Evolutionary conservation across 83 land plant genomes (phyloP), one percentile per base, ranked within the genome.

Genomic region (Larix sibirica): DNA sequence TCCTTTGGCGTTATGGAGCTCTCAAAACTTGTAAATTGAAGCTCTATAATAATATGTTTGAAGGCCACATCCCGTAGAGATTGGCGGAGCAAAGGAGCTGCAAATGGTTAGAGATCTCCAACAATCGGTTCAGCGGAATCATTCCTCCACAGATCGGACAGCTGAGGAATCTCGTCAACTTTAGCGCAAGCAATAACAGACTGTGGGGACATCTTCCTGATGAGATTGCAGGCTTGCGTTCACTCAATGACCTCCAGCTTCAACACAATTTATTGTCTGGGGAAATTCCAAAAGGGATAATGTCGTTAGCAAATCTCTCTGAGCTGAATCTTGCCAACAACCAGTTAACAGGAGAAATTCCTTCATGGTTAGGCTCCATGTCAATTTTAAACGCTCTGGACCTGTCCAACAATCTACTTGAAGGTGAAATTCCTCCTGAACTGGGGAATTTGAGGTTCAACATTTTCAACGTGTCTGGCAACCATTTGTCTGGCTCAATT

Each of bases 121-220:
- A 44, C 12, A 92, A 92, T 62, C 56, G 66, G 0, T 86, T 92
- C 62, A 16, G 80, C 2, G 92, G 94, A 0, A 7, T 0, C 3
- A 80, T 92, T 6, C n/a, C n/a, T n/a, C n/a, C n/a, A n/a, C n/a
- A n/a, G n/a, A n/a, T n/a, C n/a, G n/a, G n/a, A n/a, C n/a, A n/a
- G n/a, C n/a, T n/a, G n/a, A n/a, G n/a, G n/a, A n/a, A n/a, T n/a
- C n/a, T n/a, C n/a, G n/a, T n/a, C n/a, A n/a, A n/a, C n/a, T n/a
- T n/a, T n/a, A n/a, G n/a, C n/a, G n/a, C n/a, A n/a, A n/a, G n/a
- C n/a, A n/a, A n/a, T n/a, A n/a, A n/a, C n/a, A n/a, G n/a, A n/a
- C n/a, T n/a, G n/a, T n/a, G n/a, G n/a, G n/a, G 94, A 18, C 24
- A 64, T 0, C 33, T 92, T 18, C 89, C 94, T 1, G 17, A 13